phyloP scores from a whole-genome alignment of 352 stramenopile species.

The Phytophthora pluvialis region DNA sequence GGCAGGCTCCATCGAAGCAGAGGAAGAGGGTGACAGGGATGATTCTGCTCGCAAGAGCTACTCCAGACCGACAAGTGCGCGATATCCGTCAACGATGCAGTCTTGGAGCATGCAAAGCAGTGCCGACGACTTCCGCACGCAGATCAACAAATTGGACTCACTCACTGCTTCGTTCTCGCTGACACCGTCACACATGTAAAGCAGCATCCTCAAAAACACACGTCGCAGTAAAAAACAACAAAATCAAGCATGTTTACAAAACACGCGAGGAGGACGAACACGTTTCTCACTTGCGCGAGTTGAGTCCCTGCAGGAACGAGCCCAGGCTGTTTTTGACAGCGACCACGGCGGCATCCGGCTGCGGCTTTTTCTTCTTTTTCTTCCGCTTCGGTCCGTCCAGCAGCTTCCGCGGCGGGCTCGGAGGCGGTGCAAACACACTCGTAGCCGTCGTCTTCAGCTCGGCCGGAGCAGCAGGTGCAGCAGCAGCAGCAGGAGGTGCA shows the following conservation, averaged over 20 bases:
- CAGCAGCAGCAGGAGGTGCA: neutral
- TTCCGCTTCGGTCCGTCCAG: slow-evolving; percentile 72
- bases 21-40: neutral
- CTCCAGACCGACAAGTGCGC: slow-evolving; percentile 27
- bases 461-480: neutral
- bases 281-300: slow-evolving; percentile 38
- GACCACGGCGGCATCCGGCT: slow-evolving; percentile 37
- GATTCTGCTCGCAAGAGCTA: slow-evolving; percentile 29
- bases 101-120: slow-evolving; percentile 44
- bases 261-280: neutral
- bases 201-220: slow-evolving; percentile 1
- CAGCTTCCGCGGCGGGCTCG: slow-evolving; percentile 70
- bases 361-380: slow-evolving; percentile 60
- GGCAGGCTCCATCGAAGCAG: neutral
- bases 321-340: slow-evolving; percentile 74
- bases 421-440: slow-evolving; percentile 54
- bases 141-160: slow-evolving; percentile 36
- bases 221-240: slow-evolving; percentile 1
- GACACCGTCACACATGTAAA: slow-evolving; percentile 32
- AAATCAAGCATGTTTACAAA: slow-evolving; percentile 11
- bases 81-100: slow-evolving; percentile 56
- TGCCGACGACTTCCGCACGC: slow-evolving; percentile 34
- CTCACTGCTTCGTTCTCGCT: slow-evolving; percentile 32
- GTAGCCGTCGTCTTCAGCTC: slow-evolving; percentile 19
- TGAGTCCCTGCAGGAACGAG: slow-evolving; percentile 67